phyloP scores from a whole-genome alignment of 1,284 basidiomycete species.

The Termitomyces sp. region DNA sequence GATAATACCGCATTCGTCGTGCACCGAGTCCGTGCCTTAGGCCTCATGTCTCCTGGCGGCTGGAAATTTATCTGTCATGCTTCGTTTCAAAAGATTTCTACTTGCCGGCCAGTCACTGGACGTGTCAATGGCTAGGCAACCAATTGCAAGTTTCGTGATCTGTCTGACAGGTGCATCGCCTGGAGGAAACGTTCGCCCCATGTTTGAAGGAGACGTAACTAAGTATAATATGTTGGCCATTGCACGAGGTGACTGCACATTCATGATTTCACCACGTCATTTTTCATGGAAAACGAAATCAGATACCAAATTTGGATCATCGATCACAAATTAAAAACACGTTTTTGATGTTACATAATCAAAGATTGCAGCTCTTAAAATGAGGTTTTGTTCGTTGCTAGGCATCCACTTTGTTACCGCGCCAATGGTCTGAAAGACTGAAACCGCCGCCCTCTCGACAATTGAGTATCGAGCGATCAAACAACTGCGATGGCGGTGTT shows the following conservation, averaged over 20 bases:
- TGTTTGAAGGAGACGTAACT: not conserved
- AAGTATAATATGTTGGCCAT: not conserved
- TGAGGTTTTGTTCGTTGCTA: constrained; percentile 22
- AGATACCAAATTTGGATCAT: too few relatives aligned
- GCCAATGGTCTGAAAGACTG: constrained; percentile 13
- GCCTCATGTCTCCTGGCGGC: not conserved
- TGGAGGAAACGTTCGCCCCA: not conserved
- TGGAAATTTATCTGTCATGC: too few relatives aligned
- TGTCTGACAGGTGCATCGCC: not conserved
- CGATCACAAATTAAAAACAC: not conserved
- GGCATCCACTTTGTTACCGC: constrained; percentile 2
- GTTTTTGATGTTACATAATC: not conserved
- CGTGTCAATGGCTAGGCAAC: too few relatives aligned
- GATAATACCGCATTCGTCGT: not conserved
- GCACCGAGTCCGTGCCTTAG: not conserved
- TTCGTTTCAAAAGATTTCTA: not conserved
- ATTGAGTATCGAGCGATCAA: constrained; percentile 6
- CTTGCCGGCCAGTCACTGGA: not conserved
- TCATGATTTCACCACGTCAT: constrained; percentile 1
- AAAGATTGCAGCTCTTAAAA: not conserved
- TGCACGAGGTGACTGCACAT: not conserved
- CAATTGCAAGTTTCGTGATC: not conserved
- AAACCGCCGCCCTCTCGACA: constrained; percentile 9
- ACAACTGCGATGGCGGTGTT: constrained; percentile 7
- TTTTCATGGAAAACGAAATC: not conserved